A percentile compares a stretch with the other conserved stretches of the same genome.
Evolutionary conservation across 495 filamentous ascomycete species (phyloP).

Genomic region (Neurospora sp.): DNA sequence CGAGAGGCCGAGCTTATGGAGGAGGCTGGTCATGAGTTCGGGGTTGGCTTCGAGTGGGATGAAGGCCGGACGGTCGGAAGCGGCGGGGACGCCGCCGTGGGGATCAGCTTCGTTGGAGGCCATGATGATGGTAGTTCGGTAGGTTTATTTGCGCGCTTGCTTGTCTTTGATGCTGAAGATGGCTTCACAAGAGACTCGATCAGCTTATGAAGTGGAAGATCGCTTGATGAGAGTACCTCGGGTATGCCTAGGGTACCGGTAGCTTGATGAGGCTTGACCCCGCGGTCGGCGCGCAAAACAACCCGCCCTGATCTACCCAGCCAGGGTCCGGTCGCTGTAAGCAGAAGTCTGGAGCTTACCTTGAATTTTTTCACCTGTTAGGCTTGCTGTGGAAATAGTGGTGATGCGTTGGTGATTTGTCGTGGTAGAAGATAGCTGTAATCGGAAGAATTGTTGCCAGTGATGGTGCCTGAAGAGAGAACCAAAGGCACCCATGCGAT

Average conservation of each 20-base stretch:
- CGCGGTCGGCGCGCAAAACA: neutral
- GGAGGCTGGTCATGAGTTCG: conserved; percentile 65
- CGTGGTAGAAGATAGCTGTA: neutral
- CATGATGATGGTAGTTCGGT: conserved; percentile 16
- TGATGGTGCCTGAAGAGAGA: neutral
- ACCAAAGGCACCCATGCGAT: neutral
- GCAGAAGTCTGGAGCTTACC: neutral
- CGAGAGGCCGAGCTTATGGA: conserved; percentile 66
- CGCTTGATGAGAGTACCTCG: neutral
- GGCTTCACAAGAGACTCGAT: neutral
- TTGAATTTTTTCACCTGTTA: neutral
- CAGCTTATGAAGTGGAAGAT: neutral
- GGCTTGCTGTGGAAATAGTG: neutral
- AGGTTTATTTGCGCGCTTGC: neutral
- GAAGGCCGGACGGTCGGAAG: conserved; percentile 29
- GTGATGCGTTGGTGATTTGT: neutral
- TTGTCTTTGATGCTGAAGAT: neutral
- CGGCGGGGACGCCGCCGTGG: conserved; percentile 6
- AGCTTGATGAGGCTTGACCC: neutral
- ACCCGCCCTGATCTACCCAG: neutral
- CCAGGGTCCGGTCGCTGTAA: neutral
- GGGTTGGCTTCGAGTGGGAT: conserved; percentile 56
- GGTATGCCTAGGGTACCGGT: neutral
- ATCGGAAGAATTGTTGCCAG: neutral
- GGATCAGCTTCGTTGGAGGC: conserved; percentile 8